Evolutionary conservation across 768 basidiomycete species (phyloP).

Genomic region (Tylopilus vinaceipallidus): DNA sequence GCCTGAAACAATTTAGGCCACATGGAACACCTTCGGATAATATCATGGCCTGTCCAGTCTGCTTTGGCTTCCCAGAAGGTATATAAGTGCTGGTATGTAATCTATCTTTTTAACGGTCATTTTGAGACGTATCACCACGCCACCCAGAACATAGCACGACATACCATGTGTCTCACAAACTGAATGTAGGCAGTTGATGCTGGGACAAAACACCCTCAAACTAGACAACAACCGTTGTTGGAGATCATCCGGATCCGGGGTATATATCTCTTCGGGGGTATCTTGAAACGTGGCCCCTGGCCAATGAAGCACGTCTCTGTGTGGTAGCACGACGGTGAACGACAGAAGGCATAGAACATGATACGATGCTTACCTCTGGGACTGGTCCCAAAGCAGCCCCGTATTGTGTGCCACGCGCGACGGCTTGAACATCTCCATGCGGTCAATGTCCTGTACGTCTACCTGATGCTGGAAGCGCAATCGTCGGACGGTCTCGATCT

Average conservation of each 20-base stretch:
- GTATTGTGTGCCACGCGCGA: constrained; percentile 22
- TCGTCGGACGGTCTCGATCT: constrained; percentile 42
- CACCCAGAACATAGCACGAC: background rate
- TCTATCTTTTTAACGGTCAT: background rate
- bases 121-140: background rate
- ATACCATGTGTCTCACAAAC: constrained; percentile 41
- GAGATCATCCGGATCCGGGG: constrained; percentile 29
- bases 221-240: constrained; percentile 32
- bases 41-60: constrained; percentile 24
- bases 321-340: background rate
- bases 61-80: constrained; percentile 21
- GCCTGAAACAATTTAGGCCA: constrained; percentile 32
- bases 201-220: constrained; percentile 43
- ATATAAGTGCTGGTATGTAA: constrained; percentile 10
- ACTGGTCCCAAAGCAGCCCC: constrained; percentile 43
- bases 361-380: constrained; percentile 38
- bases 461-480: constrained; percentile 34
- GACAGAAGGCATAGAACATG: background rate
- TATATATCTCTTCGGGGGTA: background rate
- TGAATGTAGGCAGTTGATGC: constrained; percentile 41
- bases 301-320: constrained; percentile 42
- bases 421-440: constrained; percentile 24
- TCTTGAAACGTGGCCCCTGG: constrained; percentile 21
- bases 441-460: constrained; percentile 37
- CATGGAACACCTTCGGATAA: constrained; percentile 31